Percentiles rank a stretch among this genome's conserved stretches.
Evolutionary conservation across 2,329 filamentous ascomycete genomes (phyloP).

Genomic region (Graphiopsis chlorocephala): DNA sequence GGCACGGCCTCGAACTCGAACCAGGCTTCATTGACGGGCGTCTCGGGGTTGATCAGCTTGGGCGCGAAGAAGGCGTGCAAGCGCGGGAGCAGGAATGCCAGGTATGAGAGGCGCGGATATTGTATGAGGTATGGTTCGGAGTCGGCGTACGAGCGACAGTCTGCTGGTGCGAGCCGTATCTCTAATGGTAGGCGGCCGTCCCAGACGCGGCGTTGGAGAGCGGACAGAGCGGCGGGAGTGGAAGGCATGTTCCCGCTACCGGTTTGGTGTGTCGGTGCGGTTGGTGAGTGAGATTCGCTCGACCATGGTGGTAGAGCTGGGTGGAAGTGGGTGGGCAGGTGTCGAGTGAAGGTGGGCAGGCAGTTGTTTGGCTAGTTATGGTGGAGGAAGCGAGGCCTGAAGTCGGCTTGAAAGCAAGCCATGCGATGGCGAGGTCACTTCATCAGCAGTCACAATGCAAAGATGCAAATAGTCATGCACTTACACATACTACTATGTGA

Average conservation of each 20-base stretch:
- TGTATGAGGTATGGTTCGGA: conserved; percentile 62
- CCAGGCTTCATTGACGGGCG: conserved; percentile 55
- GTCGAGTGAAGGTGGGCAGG: conserved; percentile 1
- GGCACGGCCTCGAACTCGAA: conserved; percentile 67
- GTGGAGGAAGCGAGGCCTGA: conserved; percentile 10
- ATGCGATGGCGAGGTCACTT: neutral
- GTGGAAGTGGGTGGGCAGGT: neutral
- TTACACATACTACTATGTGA: neutral
- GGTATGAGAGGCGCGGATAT: conserved; percentile 64
- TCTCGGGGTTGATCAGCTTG: conserved; percentile 57
- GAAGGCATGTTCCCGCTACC: conserved; percentile 8
- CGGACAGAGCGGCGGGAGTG: neutral
- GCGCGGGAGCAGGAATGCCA: conserved; percentile 62
- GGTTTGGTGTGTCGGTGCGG: conserved; percentile 2
- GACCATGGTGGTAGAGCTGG: neutral
- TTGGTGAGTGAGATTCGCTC: neutral
- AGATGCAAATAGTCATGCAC: neutral
- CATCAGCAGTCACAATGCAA: neutral
- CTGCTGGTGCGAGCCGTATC: conserved; percentile 56
- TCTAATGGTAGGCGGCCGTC: conserved; percentile 58
- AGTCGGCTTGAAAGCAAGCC: conserved; percentile 9
- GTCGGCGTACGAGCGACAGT: conserved; percentile 60
- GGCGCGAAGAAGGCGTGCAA: conserved; percentile 62
- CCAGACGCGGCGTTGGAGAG: conserved; percentile 53
- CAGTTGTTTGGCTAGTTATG: neutral